A percentile compares a stretch with the other conserved stretches of the same genome.
Evolutionary conservation across 2,329 filamentous ascomycete genomes (phyloP).

Genomic region (Pseudogymnoascus sp.): DNA sequence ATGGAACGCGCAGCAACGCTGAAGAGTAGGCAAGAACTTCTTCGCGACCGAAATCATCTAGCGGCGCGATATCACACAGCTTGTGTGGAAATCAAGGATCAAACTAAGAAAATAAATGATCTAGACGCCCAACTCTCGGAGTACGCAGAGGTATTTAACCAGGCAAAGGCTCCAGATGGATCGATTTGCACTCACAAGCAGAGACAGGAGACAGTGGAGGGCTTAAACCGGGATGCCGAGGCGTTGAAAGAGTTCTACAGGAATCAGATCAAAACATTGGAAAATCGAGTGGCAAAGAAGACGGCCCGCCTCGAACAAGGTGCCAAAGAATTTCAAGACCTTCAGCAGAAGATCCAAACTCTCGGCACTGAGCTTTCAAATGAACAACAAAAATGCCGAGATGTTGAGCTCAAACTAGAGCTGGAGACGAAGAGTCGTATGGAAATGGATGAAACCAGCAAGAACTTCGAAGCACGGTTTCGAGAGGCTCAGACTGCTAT

Average conservation of each 20-base stretch:
- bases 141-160: background rate
- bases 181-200: background rate
- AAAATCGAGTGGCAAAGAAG: background rate
- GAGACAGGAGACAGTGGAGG: background rate
- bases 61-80: background rate
- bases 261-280: background rate
- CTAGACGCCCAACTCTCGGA: background rate
- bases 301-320: background rate
- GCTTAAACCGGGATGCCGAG: background rate
- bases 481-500: background rate
- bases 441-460: background rate
- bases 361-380: background rate
- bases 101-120: background rate
- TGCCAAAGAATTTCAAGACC: background rate
- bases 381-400: background rate
- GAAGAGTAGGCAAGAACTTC: background rate
- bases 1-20: background rate
- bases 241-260: background rate
- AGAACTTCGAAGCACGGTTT: background rate
- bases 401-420: background rate
- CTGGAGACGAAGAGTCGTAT: background rate
- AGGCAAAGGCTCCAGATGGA: background rate
- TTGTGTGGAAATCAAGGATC: background rate
- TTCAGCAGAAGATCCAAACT: background rate
- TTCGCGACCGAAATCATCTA: background rate